Evolutionary conservation across 345 rosid genomes (phyloP).

Genomic region (Heritiera littoralis): DNA sequence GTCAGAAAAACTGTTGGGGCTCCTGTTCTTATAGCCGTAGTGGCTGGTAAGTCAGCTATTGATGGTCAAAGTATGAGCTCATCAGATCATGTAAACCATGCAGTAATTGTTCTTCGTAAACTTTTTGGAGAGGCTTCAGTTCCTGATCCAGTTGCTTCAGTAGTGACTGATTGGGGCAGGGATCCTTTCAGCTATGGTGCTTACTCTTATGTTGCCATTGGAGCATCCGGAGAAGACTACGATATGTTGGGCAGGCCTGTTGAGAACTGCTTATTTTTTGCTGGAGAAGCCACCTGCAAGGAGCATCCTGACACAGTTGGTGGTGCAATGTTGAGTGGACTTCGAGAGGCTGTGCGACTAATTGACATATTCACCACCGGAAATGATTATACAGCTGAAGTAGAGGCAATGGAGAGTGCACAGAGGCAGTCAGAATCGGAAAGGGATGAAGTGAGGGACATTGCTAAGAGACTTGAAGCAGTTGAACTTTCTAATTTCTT

Average conservation of each 20-base stretch:
- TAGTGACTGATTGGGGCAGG: conserved; percentile 98
- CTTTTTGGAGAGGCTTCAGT: conserved; percentile 88
- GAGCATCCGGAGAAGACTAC: conserved; percentile 99
- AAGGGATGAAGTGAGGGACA: conserved; percentile 95
- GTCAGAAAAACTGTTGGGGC: conserved; percentile 94
- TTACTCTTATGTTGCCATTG: conserved; percentile 97
- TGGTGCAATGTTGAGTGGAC: conserved; percentile 99
- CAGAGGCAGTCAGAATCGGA: conserved; percentile 79
- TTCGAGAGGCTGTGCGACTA: conserved; percentile 96
- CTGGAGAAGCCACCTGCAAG: conserved; percentile 99
- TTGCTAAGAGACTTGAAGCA: conserved; percentile 85
- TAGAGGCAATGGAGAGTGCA: conserved; percentile 82
- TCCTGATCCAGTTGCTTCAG: conserved; percentile 96
- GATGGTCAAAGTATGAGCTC: conserved; percentile 66
- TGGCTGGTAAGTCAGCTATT: conserved; percentile 96
- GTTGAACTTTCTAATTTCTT: conserved; percentile 85
- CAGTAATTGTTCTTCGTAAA: conserved; percentile 85
- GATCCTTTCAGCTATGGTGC: conserved; percentile 99
- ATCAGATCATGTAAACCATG: conserved; percentile 84
- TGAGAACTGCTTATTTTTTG: conserved; percentile 91
- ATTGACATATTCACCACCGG: conserved; percentile 86
- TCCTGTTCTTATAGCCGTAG: conserved; percentile 95
- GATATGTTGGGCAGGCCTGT: conserved; percentile 93
- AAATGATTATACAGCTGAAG: conserved; percentile 87
- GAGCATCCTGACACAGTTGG: conserved; percentile 99